Conservation (phyloP, 2,329 filamentous ascomycete genomes). For the Colletotrichum shisoi region DNA sequence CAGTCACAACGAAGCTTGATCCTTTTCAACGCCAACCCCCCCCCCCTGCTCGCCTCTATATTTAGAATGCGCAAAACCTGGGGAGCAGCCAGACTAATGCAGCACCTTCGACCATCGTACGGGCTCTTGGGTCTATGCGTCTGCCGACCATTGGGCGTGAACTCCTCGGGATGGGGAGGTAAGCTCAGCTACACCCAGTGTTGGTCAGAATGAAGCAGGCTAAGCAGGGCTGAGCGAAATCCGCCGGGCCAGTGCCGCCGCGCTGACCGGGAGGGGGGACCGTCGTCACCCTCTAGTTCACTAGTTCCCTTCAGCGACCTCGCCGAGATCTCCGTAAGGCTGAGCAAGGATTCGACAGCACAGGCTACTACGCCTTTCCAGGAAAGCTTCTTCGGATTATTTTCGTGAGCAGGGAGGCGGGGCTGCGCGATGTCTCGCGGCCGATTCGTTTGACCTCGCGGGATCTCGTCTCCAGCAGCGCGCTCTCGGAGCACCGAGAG, state of each 20-base stretch:
- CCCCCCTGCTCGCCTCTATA: constrained; percentile 5
- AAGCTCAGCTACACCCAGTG: background rate
- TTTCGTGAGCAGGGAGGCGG: background rate
- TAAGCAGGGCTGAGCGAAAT: constrained; percentile 20
- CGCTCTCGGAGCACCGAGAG: no score
- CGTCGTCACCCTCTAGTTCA: background rate
- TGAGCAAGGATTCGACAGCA: background rate
- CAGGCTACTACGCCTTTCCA: no score
- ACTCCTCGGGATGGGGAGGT: background rate
- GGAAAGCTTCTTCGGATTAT: background rate
- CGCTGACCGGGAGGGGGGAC: constrained; percentile 13
- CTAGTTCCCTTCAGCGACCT: background rate
- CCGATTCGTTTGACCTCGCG: background rate
- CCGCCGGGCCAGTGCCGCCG: background rate
- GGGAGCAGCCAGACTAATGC: background rate
- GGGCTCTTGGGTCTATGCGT: no score
- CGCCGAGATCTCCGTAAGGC: background rate
- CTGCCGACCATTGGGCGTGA: background rate
- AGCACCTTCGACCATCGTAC: no score
- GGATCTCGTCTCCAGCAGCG: background rate
- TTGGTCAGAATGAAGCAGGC: background rate
- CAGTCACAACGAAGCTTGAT: background rate
- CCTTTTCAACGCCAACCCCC: background rate
- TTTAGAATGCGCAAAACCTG: constrained; percentile 19
- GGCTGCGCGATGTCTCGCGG: background rate